Evolutionary conservation across 768 basidiomycete species (phyloP), one percentile per base, ranked within the genome.

Genomic region (Termitomyces sp.): DNA sequence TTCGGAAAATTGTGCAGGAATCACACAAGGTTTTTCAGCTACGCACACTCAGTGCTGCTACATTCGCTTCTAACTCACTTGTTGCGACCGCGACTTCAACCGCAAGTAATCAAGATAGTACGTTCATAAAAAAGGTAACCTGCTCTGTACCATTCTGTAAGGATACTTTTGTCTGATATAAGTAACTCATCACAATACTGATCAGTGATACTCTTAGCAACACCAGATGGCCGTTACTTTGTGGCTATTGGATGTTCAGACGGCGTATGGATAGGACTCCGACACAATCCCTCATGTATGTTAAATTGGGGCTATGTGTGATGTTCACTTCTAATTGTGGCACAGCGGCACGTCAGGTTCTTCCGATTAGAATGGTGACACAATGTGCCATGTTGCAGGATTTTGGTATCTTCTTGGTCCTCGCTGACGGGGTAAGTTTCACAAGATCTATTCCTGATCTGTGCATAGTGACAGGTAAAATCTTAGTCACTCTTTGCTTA

Each of bases 181-280:
- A 38, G 12, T 20, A 8, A n/a, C 20, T 14, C 18, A 40, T 18
- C 0, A 10, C 4, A 24, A 36, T 30, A 10, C 26, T 53, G 26
- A 53, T 42, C n/a, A 20, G 6, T 40, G n/a, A 2, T 3, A 12
- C 18, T 28, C 0, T n/a, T 9, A 95, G 93, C 81, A 59, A 95
- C 92, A 5, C 76, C 86, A 8, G 93, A 97, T 68, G 87, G 88
- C 5, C 83, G 92, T 32, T 84, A 84, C 9, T 78, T 98, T 14
- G 88, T 98, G 42, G 93, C 95, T 0, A 87, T 97, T 62, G 96
- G 95, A 14, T 97, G 94, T 70, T 87, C 89, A 0, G 93, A 96
- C 67, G 96, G 96, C 28, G 92, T 98, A 12, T 99, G 94, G 92
- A 96, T 98, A 66, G 96, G 96, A 0, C 88, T 94, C 73, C 83